A percentile compares a stretch with the other conserved stretches of the same genome.
phyloP scores from a whole-genome alignment of 1,284 basidiomycete species.

The Rhodotorula sp. region DNA sequence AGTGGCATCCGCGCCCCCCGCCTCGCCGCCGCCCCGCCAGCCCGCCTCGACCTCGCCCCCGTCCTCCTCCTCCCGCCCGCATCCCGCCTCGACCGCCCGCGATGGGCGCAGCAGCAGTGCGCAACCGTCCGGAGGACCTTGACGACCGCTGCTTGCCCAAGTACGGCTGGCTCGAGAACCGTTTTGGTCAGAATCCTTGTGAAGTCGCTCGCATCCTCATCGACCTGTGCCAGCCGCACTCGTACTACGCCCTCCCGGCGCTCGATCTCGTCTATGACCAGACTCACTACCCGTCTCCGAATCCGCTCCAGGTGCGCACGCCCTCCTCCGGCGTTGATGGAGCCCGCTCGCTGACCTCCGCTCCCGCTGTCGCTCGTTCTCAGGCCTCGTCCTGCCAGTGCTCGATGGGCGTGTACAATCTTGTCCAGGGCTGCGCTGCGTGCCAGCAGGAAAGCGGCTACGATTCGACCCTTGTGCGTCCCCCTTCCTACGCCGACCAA shows the following conservation, averaged over 20 bases:
- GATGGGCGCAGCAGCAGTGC: background rate
- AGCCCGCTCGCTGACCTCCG: background rate
- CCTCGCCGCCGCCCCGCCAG: background rate
- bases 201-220: conserved; percentile 59
- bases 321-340: conserved; percentile 1
- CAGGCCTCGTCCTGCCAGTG: conserved; percentile 22
- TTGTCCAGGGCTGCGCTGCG: conserved; percentile 36
- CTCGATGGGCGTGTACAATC: conserved; percentile 33
- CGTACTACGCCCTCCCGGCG: conserved; percentile 65
- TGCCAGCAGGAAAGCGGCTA: conserved; percentile 21
- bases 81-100: background rate
- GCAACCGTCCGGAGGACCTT: conserved; percentile 8
- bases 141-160: conserved; percentile 62
- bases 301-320: conserved; percentile 16
- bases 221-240: conserved; percentile 58
- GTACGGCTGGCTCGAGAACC: conserved; percentile 65
- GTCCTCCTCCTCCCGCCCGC: background rate
- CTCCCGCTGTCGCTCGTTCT: background rate
- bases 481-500: background rate
- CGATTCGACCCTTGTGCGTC: conserved; percentile 17
- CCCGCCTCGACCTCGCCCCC: background rate
- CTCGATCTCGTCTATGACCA: conserved; percentile 69
- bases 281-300: conserved; percentile 71
- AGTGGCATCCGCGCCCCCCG: background rate
- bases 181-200: conserved; percentile 49